These are phyloP conservation scores for Daldinia grandis DNA, from an alignment of 495 filamentous ascomycete genomes.

Conservation along the genomic window DNA sequence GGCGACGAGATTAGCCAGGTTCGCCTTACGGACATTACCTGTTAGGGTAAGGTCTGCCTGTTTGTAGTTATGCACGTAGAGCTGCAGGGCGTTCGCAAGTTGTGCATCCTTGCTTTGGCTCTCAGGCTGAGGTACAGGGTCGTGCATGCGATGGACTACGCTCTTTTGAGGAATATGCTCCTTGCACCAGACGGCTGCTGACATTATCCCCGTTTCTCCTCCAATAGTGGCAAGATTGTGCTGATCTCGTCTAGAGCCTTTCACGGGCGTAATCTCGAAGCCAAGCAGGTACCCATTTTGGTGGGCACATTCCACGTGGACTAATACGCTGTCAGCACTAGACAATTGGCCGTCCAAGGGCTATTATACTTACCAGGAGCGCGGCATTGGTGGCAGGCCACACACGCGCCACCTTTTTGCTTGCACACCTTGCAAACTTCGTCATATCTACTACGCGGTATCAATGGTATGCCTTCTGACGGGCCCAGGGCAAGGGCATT, in stretches of 20 bases:
- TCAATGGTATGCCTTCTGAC: conserved; percentile 85
- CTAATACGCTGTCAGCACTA: conserved; percentile 48
- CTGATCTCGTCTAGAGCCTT: conserved; percentile 81
- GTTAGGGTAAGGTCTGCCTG: conserved; percentile 90
- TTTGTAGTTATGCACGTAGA: conserved; percentile 88
- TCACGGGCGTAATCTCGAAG: conserved; percentile 90
- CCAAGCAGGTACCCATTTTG: conserved; percentile 82
- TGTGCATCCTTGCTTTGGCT: conserved; percentile 49
- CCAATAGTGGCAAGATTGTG: conserved; percentile 77
- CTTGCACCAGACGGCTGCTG: conserved; percentile 88
- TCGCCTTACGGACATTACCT: conserved; percentile 89
- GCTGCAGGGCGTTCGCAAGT: conserved; percentile 73
- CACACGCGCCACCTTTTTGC: conserved; percentile 73
- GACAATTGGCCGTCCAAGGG: not conserved
- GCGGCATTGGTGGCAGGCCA: conserved; percentile 83
- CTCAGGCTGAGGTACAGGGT: conserved; percentile 68
- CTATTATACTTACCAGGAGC: conserved; percentile 55
- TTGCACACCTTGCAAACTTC: conserved; percentile 89
- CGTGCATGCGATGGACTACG: conserved; percentile 77
- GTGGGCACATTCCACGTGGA: conserved; percentile 91
- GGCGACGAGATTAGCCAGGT: conserved; percentile 52
- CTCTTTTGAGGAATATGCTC: conserved; percentile 76
- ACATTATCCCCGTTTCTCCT: conserved; percentile 77
- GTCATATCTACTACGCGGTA: conserved; percentile 72
- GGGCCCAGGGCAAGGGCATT: conserved; percentile 80